Evolutionary conservation across 345 rosid species (phyloP).

Genomic region (Populus deltoides): DNA sequence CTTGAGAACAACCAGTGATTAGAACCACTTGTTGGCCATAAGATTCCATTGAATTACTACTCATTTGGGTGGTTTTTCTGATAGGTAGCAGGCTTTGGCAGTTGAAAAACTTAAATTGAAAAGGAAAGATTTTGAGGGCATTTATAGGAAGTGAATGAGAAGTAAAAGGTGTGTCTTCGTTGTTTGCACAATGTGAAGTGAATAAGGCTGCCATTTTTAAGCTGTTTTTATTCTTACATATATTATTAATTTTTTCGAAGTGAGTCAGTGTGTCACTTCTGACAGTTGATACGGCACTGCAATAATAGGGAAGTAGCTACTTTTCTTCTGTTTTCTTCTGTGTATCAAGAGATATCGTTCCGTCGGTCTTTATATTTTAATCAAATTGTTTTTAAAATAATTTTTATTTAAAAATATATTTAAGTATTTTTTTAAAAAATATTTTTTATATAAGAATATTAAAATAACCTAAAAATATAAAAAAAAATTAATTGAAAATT

Average conservation of each 20-base stretch:
- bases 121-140: constrained; percentile 1
- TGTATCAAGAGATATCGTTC: too few relatives aligned
- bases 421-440: too few relatives aligned
- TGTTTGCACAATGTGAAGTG: neutral
- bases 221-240: neutral
- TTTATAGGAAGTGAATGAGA: neutral
- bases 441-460: too few relatives aligned
- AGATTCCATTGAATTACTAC: constrained; percentile 31
- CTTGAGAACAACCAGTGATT: constrained; percentile 74
- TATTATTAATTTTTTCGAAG: neutral
- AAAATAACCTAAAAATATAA: too few relatives aligned
- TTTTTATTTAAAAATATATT: too few relatives aligned
- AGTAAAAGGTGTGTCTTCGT: neutral
- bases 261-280: too few relatives aligned
- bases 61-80: neutral
- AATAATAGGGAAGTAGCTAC: too few relatives aligned
- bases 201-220: neutral
- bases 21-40: constrained; percentile 52
- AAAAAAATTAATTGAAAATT: too few relatives aligned
- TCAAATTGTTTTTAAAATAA: too few relatives aligned
- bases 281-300: too few relatives aligned
- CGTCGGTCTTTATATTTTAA: too few relatives aligned
- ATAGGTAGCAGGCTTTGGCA: neutral
- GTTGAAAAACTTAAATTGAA: neutral
- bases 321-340: too few relatives aligned